Conservation (phyloP, 371 early-diverging fungal genomes). For the Apophysomyces ossiformis region DNA sequence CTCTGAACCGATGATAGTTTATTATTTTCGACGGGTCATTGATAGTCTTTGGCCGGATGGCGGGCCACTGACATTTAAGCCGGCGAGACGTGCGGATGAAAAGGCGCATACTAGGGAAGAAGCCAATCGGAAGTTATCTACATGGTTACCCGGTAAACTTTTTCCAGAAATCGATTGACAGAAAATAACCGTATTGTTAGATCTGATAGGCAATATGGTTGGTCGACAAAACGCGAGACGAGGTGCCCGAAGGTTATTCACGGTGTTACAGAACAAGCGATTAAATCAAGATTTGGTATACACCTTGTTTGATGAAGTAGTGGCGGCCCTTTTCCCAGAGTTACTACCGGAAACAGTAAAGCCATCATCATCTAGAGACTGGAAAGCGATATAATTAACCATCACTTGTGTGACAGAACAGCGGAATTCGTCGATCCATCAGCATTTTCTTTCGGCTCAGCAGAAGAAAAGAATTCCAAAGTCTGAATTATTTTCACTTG, state of each 20-base stretch:
- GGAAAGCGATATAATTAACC: too few relatives aligned
- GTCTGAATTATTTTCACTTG: too few relatives aligned
- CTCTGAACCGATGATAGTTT: constrained; percentile 50
- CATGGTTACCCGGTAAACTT: constrained; percentile 62
- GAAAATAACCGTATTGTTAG: constrained; percentile 31
- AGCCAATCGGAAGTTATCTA: constrained; percentile 68
- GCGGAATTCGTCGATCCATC: not conserved
- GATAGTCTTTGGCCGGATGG: constrained; percentile 64
- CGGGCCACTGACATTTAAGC: constrained; percentile 31
- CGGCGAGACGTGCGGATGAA: constrained; percentile 56
- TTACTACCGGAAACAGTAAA: not conserved
- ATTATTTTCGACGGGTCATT: constrained; percentile 39
- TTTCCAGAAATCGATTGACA: not conserved
- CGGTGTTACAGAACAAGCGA: constrained; percentile 75
- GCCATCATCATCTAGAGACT: not conserved
- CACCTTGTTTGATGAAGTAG: constrained; percentile 73
- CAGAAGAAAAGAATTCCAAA: not conserved
- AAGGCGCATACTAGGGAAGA: constrained; percentile 60
- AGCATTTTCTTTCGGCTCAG: constrained; percentile 1
- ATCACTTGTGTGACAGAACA: not conserved
- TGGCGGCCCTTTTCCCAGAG: constrained; percentile 77
- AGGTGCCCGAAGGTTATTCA: constrained; percentile 76
- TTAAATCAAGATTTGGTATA: constrained; percentile 81
- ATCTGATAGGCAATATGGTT: constrained; percentile 79
- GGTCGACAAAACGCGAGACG: constrained; percentile 82